phyloP scores from a whole-genome alignment of 2,329 filamentous ascomycete genomes.

The Aaosphaeria pasadenensis region DNA sequence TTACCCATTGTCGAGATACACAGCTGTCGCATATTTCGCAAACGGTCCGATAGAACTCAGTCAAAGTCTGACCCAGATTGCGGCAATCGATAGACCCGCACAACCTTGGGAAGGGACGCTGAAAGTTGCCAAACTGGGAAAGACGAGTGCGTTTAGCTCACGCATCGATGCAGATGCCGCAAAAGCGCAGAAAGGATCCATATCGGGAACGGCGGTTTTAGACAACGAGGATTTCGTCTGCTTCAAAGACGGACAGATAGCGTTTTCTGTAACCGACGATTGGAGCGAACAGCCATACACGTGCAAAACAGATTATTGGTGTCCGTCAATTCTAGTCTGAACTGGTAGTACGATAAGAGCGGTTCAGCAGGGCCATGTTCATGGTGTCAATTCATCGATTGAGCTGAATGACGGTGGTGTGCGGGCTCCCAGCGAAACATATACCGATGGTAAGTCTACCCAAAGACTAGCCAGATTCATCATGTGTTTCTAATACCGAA shows the following conservation, averaged over 20 bases:
- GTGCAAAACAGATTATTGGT: slow-evolving; percentile 5
- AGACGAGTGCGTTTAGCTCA: background rate
- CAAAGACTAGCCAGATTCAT: too few species aligned
- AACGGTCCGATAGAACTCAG: slow-evolving; percentile 3
- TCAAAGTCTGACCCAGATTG: slow-evolving; percentile 2
- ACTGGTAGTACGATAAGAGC: background rate
- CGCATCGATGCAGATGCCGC: background rate
- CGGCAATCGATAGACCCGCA: slow-evolving; percentile 4
- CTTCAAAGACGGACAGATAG: slow-evolving; percentile 8
- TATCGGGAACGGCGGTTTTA: slow-evolving; percentile 6
- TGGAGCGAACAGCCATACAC: background rate
- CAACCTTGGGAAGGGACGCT: slow-evolving; percentile 6
- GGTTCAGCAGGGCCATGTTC: too few species aligned
- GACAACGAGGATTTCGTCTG: slow-evolving; percentile 10
- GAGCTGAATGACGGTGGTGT: too few species aligned
- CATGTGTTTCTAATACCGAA: too few species aligned
- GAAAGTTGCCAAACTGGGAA: background rate
- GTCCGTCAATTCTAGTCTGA: background rate
- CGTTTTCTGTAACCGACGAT: slow-evolving; percentile 3
- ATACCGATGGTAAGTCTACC: too few species aligned
- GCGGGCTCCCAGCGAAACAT: too few species aligned
- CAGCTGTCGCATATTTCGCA: slow-evolving; percentile 10
- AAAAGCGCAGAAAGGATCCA: slow-evolving; percentile 1
- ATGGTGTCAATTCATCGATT: too few species aligned
- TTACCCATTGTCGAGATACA: slow-evolving; percentile 1